phyloP scores from a whole-genome alignment of 441 rosid species.

The Raphanus hybrid region DNA sequence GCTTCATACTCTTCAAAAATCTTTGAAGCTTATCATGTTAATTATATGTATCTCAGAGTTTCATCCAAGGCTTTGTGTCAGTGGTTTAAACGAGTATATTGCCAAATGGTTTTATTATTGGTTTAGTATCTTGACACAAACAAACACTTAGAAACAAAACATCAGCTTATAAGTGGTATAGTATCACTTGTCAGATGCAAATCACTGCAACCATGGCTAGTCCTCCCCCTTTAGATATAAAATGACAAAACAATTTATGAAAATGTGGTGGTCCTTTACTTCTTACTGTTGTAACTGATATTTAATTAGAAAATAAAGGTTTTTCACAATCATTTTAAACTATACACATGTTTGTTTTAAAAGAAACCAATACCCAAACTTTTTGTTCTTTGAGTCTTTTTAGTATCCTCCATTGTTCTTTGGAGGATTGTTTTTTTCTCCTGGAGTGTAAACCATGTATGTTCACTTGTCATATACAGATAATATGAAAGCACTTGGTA shows the following conservation, averaged over 20 bases:
- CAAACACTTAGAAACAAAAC: neutral
- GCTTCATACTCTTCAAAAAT: neutral
- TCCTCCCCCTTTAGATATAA: neutral
- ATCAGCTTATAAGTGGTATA: neutral
- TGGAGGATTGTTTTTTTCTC: neutral
- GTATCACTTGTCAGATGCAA: neutral
- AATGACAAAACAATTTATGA: neutral
- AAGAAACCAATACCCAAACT: neutral
- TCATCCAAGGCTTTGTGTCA: neutral
- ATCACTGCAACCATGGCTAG: neutral
- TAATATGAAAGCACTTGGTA: neutral
- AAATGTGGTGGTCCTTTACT: conserved; percentile 7
- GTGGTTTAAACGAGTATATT: neutral
- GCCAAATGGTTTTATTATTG: neutral
- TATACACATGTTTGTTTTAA: conserved; percentile 7
- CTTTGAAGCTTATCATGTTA: neutral
- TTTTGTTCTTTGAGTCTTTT: neutral
- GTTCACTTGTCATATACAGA: neutral
- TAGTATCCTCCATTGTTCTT: neutral
- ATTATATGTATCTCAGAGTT: neutral
- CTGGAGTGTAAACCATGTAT: conserved; percentile 6
- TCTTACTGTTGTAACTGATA: neutral
- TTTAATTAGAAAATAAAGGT: neutral
- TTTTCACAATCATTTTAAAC: neutral
- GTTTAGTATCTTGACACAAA: neutral